Evolutionary conservation across 2,329 filamentous ascomycete species (phyloP), one percentile per base, ranked within the genome.

Genomic region (Tetracladium maxilliforme): DNA sequence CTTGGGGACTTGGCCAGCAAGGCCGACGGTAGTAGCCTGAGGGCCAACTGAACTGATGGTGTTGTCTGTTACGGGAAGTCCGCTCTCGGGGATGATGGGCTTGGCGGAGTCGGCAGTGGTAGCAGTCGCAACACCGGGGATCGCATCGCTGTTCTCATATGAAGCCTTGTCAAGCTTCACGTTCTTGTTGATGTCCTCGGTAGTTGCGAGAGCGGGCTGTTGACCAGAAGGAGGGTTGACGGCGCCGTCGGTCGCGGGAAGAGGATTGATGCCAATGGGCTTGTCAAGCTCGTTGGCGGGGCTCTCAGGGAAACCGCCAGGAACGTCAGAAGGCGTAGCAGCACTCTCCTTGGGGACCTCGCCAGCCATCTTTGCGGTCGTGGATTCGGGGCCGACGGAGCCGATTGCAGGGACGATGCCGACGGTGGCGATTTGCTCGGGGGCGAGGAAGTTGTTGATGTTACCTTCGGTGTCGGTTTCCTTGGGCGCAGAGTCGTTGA

Each of bases 361-460:
- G 25, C 63, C 73, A 30, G 77, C 77, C 47, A 86, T 61, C 21
- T 60, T 63, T 37, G 74, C 72, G 28, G 80, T 86, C 22, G 78
- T 76, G 24, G 80, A 74, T 30, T 67, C 61, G 29, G 81, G 76
- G 18, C 70, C 65, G 30, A 70, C 75, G 29, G 54, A 52, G 30
- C 44, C 38, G 29, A 47, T 44, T 25, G 63, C 55, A 22, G 59
- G 54, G 29, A 61, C 45, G 25, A 58, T 53, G 24, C 45, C 42
- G 36, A 56, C 49, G 37, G 49, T 50, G 32, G 50, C 38, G 26
- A 93, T 77, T 44, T 82, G 66, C 34, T 83, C 69, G 30, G 78
- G 71, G 20, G 69, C 67, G 29, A 98, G 67, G 35, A 94, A 72
- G 70, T 95, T 95, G 66, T 95, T 95, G 42, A 84, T 62, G 64